Conservation (phyloP, 2,329 filamentous ascomycete genomes). For the Exserohilum rostratum region DNA sequence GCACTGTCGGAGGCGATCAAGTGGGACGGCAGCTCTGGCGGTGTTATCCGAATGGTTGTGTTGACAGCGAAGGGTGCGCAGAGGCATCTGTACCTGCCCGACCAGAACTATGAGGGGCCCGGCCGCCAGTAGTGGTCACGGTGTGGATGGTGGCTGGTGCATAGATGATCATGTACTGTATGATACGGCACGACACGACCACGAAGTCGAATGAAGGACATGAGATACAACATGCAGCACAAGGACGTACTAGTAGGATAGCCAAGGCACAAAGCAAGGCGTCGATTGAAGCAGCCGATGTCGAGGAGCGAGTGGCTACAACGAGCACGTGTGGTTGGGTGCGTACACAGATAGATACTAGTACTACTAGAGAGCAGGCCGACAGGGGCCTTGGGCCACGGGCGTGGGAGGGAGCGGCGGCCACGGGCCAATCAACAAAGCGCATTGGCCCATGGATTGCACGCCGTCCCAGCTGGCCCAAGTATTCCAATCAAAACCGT, state of each 20-base stretch:
- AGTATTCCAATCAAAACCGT: neutral
- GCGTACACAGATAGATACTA: no score
- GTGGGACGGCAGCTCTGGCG: conserved; percentile 98
- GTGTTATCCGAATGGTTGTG: conserved; percentile 97
- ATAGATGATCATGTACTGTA: conserved; percentile 14
- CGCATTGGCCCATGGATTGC: conserved; percentile 11
- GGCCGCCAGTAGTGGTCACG: conserved; percentile 56
- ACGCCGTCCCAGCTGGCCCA: neutral
- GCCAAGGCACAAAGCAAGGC: neutral
- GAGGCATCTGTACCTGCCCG: conserved; percentile 93
- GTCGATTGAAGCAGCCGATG: neutral
- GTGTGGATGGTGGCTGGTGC: conserved; percentile 3
- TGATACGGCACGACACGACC: conserved; percentile 22
- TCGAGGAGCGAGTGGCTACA: conserved; percentile 1
- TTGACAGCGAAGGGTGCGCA: conserved; percentile 87
- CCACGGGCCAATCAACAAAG: conserved; percentile 13
- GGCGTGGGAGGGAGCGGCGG: conserved; percentile 13
- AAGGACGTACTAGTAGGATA: no score
- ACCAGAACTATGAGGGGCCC: conserved; percentile 79
- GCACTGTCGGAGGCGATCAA: conserved; percentile 94
- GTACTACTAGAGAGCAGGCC: no score
- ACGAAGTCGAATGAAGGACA: conserved; percentile 10
- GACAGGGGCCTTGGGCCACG: conserved; percentile 11
- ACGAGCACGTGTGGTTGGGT: conserved; percentile 11
- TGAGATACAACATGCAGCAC: no score